phyloP scores from a whole-genome alignment of 2,329 filamentous ascomycete species.

The Colletotrichum ledebouriae region DNA sequence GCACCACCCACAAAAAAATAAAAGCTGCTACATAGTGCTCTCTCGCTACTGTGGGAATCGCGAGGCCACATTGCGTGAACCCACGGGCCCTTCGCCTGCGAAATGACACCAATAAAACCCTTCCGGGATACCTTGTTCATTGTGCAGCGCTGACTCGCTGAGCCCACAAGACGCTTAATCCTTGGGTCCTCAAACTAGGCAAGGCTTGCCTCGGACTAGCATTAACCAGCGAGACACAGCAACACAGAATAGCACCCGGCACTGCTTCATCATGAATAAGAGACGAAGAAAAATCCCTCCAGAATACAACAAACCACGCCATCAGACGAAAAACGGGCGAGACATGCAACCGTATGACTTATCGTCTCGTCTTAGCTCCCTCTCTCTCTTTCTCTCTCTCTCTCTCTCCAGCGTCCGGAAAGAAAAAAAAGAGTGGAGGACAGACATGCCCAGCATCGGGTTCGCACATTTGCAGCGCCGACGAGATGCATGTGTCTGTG shows the following conservation, averaged over 20 bases:
- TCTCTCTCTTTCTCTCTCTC: background rate
- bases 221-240: background rate
- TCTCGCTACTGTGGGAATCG: constrained; percentile 22
- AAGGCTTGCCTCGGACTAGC: constrained; percentile 2
- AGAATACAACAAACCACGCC: constrained; percentile 1
- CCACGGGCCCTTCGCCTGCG: constrained; percentile 28
- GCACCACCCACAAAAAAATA: too few relatives aligned
- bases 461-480: constrained; percentile 8
- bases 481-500: constrained; percentile 12
- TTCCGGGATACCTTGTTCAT: constrained; percentile 21
- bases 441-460: constrained; percentile 20
- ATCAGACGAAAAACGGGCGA: constrained; percentile 32
- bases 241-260: background rate
- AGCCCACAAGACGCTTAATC: constrained; percentile 11
- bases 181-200: background rate
- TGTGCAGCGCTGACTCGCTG: constrained; percentile 12
- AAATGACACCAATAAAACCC: constrained; percentile 38
- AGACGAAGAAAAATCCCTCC: constrained; percentile 1
- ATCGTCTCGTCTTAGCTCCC: background rate
- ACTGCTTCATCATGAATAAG: background rate
- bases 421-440: constrained; percentile 18
- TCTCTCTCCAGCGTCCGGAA: too few relatives aligned
- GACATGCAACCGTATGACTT: constrained; percentile 35
- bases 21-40: constrained; percentile 12
- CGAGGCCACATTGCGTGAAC: background rate